phyloP scores from a whole-genome alignment of 179 eudicot genomes.

The Vitellaria paradoxa region DNA sequence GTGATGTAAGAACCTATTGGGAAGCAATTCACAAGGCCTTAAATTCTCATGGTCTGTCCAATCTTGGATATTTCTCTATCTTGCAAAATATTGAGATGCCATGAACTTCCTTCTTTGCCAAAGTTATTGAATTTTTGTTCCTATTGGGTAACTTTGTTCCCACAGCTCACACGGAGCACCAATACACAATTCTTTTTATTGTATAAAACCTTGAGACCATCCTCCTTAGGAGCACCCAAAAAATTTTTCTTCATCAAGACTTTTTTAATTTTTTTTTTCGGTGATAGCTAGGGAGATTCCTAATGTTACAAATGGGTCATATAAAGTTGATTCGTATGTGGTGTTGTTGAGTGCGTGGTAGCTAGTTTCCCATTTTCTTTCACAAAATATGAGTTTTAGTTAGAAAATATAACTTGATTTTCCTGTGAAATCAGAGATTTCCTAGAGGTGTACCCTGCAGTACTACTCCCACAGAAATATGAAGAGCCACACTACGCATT shows the following conservation, averaged over 20 bases:
- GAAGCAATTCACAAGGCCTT: slow-evolving; percentile 14
- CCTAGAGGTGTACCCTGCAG: neutral
- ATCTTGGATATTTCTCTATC: slow-evolving; percentile 5
- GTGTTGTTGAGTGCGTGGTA: neutral
- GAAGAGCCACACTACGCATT: neutral
- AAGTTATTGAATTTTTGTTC: slow-evolving; percentile 5
- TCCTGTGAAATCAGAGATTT: neutral
- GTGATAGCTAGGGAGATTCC: neutral
- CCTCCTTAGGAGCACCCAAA: neutral
- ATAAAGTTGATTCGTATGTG: neutral
- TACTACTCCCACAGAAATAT: neutral
- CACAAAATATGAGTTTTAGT: neutral
- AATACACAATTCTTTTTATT: no score
- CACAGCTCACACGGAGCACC: slow-evolving; percentile 13
- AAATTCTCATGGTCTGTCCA: slow-evolving; percentile 21
- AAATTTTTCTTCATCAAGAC: no score
- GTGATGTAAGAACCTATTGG: neutral
- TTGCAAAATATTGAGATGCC: neutral
- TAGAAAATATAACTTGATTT: neutral
- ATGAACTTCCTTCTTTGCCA: neutral
- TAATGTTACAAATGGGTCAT: neutral
- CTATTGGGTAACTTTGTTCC: neutral
- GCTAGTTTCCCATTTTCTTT: neutral
- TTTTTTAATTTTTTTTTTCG: neutral
- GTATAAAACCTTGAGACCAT: neutral